Evolutionary conservation across 2,329 filamentous ascomycete species (phyloP), one percentile per base, ranked within the genome.

Genomic region (Ophiostoma quercus): DNA sequence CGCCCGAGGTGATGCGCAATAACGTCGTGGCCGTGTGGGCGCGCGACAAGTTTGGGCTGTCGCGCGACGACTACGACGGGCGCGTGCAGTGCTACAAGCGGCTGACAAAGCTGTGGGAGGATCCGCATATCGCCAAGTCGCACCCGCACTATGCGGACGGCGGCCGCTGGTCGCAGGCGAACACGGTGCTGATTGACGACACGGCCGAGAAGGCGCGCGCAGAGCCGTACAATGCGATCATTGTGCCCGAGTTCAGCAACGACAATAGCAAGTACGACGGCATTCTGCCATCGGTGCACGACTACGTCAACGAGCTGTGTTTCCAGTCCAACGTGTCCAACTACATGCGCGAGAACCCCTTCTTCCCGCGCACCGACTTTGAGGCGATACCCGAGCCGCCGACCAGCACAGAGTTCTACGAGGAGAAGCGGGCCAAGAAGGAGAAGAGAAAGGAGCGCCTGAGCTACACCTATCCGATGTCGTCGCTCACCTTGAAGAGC

Each of bases 61-160:
- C 84, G 0, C 57, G 74, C 0, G 72, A 77, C 2, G 89, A 96
- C 77, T 97, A 91, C 80, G 81, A 84, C 70, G 74, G 79, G 67
- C 90, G 91, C 71, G 88, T 94, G 0, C 92, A 96, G 77, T 92
- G 94, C 71, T 98, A 97, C 84, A 99, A 99, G 82, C 86, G 91
- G 51, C 84, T 99, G 2, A 83, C 87, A 0, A 82, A 80, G 67
- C 79, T 97, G 0, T 99, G 95, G 95, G 75, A 75, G 14, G 79
- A 87, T 73, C 77, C 78, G 0, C 66, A 69, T 3, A 78, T 88
- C 29, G 77, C 76, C 70, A 76, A 72, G 8, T 79, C 81, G 43
- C 83, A 85, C 78, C 85, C 81, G n/a, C 77, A 76, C 43, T 77
- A 75, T 14, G 16, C 29, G 7, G 54, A 22, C 5, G 71, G 67